Evolutionary conservation across 1,284 basidiomycete genomes (phyloP).

Genomic region (Termitomyces sp.): DNA sequence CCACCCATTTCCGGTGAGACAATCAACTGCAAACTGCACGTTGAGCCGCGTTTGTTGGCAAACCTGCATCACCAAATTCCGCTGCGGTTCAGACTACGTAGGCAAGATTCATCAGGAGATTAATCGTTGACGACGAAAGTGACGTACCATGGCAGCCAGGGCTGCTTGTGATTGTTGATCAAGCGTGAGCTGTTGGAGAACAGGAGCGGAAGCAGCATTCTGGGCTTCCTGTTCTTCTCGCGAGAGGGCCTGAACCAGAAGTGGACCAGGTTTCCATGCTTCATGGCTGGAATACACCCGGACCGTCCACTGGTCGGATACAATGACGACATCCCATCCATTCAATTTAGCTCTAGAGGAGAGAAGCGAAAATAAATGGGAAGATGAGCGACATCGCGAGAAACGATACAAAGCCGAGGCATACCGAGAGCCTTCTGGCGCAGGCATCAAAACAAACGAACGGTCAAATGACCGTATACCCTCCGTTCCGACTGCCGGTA

Average conservation of each 20-base stretch:
- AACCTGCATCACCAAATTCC: conserved; percentile 61
- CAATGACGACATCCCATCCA: conserved; percentile 88
- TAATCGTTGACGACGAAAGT: neutral
- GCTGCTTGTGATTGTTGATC: conserved; percentile 40
- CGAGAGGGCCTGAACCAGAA: conserved; percentile 54
- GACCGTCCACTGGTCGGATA: conserved; percentile 85
- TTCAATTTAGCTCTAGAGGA: conserved; percentile 62
- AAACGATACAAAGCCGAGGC: conserved; percentile 25
- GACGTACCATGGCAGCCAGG: conserved; percentile 52
- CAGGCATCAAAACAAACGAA: conserved; percentile 83
- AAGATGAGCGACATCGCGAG: conserved; percentile 2
- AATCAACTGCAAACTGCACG: conserved; percentile 72
- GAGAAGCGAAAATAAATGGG: neutral
- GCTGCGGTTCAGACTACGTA: conserved; percentile 60
- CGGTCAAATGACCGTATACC: conserved; percentile 93
- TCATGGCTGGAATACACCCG: conserved; percentile 79
- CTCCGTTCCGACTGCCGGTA: conserved; percentile 41
- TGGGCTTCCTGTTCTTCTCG: conserved; percentile 19
- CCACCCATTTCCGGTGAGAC: conserved; percentile 79
- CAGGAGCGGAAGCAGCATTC: conserved; percentile 16
- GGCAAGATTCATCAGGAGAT: conserved; percentile 7
- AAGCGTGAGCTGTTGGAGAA: conserved; percentile 22
- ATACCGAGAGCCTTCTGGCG: conserved; percentile 75
- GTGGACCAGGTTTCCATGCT: conserved; percentile 71
- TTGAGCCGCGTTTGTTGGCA: conserved; percentile 73